Conservation (phyloP, 352 stramenopile species). For the Aphanomyces invadans region DNA sequence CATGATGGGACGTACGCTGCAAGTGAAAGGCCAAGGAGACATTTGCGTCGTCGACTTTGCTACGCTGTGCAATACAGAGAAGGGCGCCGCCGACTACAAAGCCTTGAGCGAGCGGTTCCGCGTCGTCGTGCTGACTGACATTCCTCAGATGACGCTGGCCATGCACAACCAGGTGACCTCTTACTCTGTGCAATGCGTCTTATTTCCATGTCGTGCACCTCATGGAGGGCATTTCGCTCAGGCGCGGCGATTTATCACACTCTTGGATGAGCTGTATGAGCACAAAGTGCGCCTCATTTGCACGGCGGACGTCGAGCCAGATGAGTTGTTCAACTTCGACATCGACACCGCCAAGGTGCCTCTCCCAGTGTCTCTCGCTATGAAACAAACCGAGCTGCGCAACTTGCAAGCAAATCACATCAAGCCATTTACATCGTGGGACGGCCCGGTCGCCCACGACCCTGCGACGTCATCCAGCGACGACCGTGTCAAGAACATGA, state of each 20-base stretch:
- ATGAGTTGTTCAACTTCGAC: conserved; percentile 68
- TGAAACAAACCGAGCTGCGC: conserved; percentile 40
- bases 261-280: conserved; percentile 97
- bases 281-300: conserved; percentile 52
- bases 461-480: conserved; percentile 8
- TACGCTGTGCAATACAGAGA: conserved; percentile 91
- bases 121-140: conserved; percentile 83
- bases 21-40: conserved; percentile 36
- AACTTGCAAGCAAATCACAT: conserved; percentile 38
- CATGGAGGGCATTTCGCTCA: too few species aligned
- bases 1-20: conserved; percentile 66
- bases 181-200: too few species aligned
- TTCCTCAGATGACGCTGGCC: conserved; percentile 80
- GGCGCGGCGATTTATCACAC: conserved; percentile 93
- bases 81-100: conserved; percentile 94
- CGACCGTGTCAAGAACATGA: conserved; percentile 60
- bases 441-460: conserved; percentile 45
- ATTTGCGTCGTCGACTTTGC: conserved; percentile 84
- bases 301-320: conserved; percentile 37
- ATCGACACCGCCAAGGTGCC: conserved; percentile 33
- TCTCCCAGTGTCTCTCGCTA: conserved; percentile 24
- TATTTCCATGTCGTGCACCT: too few species aligned
- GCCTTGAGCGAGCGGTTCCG: conserved; percentile 88
- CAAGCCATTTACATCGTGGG: conserved; percentile 57
- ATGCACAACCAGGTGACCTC: conserved; percentile 76